Base-by-base conservation (phyloP, 495 filamentous ascomycete species). In the Chaetomium tenue region DNA sequence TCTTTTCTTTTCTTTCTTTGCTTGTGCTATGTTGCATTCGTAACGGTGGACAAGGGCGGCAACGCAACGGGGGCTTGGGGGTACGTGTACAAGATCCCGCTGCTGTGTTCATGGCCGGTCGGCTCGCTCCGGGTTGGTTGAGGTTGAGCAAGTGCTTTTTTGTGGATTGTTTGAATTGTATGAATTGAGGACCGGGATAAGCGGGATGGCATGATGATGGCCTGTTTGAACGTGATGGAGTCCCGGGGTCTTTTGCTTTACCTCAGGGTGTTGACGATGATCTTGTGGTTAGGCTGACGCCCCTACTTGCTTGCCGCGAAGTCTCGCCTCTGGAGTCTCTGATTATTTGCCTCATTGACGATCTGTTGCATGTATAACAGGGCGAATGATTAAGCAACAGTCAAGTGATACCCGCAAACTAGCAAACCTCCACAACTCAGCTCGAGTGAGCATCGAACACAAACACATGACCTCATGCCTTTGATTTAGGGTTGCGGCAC, bases 391-490 rank as follows among this genome's bases (percentile, higher is more conserved):
- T 7, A 9, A 54, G 9, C 8, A 2, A 9, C 0, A 7, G 11
- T 53, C 18, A 25, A 18, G 13, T 33, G 26, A 15, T 30, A 9
- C 2, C 28, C 51, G 26, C 15, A 33, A 33, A 20, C 28, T 33
- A 54, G 16, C 26, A 15, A 33, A n/a, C 33, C 33, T 39, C 33
- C 26, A 55, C 26, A 40, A 13, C 39, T 11, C 33, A 28, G 51
- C 26, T 30, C 51, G 26, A 54, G 51, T 54, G 16, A 54, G 30
- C 51, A 33, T 25, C 12, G 9, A 52, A 52, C 51, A 33, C 48
- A 25, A 47, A 20, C 44, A 37, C 33, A 37, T 37, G 33, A 37
- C 44, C 11, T 47, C 7, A 47, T n/a, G 1, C n/a, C 11, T 52
- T 50, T 52, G 48, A 9, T 15, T 47, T 9, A 5, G 48, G 16